Percentiles rank a stretch among this genome's conserved stretches.
phyloP scores from a whole-genome alignment of 1,139 yeast species.

The Geotrichum phurueaensis region DNA sequence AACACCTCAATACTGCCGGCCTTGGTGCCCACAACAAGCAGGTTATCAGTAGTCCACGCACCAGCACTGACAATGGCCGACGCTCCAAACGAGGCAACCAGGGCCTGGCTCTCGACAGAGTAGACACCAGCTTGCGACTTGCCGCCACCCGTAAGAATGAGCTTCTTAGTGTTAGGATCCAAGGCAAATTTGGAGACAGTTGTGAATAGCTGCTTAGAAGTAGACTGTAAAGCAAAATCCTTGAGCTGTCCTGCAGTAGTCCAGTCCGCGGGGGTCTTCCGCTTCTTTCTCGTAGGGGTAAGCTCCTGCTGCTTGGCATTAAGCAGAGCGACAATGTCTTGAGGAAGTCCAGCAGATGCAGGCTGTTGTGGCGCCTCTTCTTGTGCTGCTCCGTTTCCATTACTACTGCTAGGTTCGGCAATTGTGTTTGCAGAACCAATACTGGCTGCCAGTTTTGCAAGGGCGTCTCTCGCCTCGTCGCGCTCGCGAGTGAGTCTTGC shows the following conservation, averaged over 20 bases:
- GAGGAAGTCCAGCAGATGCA: slow-evolving; percentile 16
- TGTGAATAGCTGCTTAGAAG: slow-evolving; percentile 27
- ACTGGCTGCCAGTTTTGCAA: slow-evolving; percentile 41
- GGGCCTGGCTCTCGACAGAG: slow-evolving; percentile 17
- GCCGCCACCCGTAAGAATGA: slow-evolving; percentile 29
- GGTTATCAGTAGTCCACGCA: slow-evolving; percentile 23
- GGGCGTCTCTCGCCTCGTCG: slow-evolving; percentile 61
- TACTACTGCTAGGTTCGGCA: slow-evolving; percentile 5
- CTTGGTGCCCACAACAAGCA: slow-evolving; percentile 23
- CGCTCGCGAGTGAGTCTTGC: slow-evolving; percentile 66
- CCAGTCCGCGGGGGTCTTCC: slow-evolving; percentile 20
- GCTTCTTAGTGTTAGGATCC: slow-evolving; percentile 12
- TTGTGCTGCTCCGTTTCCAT: slow-evolving; percentile 11
- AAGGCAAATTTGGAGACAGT: slow-evolving; percentile 21
- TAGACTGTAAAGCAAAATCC: slow-evolving; percentile 3
- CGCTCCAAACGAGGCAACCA: slow-evolving; percentile 18
- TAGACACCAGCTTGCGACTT: slow-evolving; percentile 25
- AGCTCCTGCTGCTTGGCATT: slow-evolving; percentile 21
- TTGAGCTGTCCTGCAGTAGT: slow-evolving; percentile 20
- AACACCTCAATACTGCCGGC: slow-evolving; percentile 24
- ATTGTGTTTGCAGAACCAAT: slow-evolving; percentile 22
- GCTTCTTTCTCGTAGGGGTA: slow-evolving; percentile 21
- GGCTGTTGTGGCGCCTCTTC: slow-evolving; percentile 17
- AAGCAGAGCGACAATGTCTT: slow-evolving; percentile 16
- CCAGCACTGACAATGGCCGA: slow-evolving; percentile 27